These are phyloP conservation scores for Achaetomium macrosporum DNA, from an alignment of 2,329 filamentous ascomycete genomes.

Conservation along the genomic window DNA sequence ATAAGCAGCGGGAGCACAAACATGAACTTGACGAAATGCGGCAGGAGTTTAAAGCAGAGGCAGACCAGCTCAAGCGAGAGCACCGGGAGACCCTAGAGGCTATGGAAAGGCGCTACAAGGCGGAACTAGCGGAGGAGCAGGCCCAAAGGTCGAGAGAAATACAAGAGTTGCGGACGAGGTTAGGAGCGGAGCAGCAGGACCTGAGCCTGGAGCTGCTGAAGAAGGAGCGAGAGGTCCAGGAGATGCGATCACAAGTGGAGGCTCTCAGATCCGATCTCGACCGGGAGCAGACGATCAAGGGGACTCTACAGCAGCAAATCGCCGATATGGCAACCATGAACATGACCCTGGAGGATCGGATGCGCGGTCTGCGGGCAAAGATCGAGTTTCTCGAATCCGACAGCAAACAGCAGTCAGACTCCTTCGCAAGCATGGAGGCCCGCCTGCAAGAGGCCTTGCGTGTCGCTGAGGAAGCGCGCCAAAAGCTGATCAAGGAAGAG, in stretches of 20 bases:
- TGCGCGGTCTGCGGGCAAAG: slow-evolving; percentile 70
- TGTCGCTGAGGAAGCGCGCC: slow-evolving; percentile 62
- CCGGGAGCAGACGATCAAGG: slow-evolving; percentile 59
- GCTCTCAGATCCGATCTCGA: slow-evolving; percentile 46
- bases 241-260: slow-evolving; percentile 42
- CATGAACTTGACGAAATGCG: slow-evolving; percentile 51
- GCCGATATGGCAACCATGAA: slow-evolving; percentile 56
- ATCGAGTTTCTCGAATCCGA: slow-evolving; percentile 87
- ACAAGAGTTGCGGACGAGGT: slow-evolving; percentile 53
- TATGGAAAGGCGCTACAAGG: slow-evolving; percentile 55
- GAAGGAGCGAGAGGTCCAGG: slow-evolving; percentile 51
- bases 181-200: slow-evolving; percentile 48
- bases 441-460: slow-evolving; percentile 72
- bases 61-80: slow-evolving; percentile 51
- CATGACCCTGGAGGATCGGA: slow-evolving; percentile 65
- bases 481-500: slow-evolving; percentile 87
- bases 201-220: slow-evolving; percentile 42
- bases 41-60: slow-evolving; percentile 46
- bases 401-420: slow-evolving; percentile 80
- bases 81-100: slow-evolving; percentile 65
- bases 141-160: slow-evolving; percentile 55
- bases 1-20: slow-evolving; percentile 46
- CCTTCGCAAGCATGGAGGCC: slow-evolving; percentile 75
- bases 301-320: slow-evolving; percentile 45
- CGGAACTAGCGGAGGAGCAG: slow-evolving; percentile 61